Conservation (phyloP, 768 basidiomycete species). For the Termitomyces sp. region DNA sequence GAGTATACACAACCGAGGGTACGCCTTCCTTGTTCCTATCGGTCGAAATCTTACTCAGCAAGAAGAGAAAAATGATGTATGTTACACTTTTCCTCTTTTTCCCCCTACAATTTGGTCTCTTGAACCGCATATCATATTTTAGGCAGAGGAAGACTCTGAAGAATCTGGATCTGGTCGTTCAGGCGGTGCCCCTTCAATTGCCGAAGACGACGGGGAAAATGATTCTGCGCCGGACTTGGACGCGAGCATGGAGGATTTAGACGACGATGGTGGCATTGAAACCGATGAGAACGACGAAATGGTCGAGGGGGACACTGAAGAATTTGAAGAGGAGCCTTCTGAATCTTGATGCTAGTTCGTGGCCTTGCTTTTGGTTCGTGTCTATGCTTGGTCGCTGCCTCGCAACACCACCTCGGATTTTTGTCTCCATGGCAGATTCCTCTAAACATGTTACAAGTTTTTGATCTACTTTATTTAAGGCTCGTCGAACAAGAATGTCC, state of each 20-base stretch:
- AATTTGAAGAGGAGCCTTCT: slow-evolving; percentile 43
- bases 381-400: neutral
- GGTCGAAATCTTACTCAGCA: slow-evolving; percentile 67
- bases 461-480: slow-evolving; percentile 8
- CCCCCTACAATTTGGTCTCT: neutral
- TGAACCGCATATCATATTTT: too few relatives aligned
- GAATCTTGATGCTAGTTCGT: slow-evolving; percentile 18
- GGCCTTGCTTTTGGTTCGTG: neutral
- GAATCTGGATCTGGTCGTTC: slow-evolving; percentile 38
- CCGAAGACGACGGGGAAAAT: slow-evolving; percentile 45
- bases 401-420: neutral
- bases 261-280: slow-evolving; percentile 41
- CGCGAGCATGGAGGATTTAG: slow-evolving; percentile 55
- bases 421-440: neutral
- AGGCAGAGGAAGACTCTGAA: slow-evolving; percentile 48
- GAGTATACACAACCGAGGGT: slow-evolving; percentile 61
- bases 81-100: slow-evolving; percentile 11
- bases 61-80: slow-evolving; percentile 82
- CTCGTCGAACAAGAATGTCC: slow-evolving; percentile 68
- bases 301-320: slow-evolving; percentile 44
- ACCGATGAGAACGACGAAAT: slow-evolving; percentile 37
- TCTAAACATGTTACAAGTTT: slow-evolving; percentile 5
- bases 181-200: slow-evolving; percentile 32
- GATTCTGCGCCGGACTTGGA: slow-evolving; percentile 51
- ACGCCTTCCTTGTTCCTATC: slow-evolving; percentile 63